phyloP scores from a whole-genome alignment of 192 early-diverging fungal genomes.

The Linnemannia hyalina region DNA sequence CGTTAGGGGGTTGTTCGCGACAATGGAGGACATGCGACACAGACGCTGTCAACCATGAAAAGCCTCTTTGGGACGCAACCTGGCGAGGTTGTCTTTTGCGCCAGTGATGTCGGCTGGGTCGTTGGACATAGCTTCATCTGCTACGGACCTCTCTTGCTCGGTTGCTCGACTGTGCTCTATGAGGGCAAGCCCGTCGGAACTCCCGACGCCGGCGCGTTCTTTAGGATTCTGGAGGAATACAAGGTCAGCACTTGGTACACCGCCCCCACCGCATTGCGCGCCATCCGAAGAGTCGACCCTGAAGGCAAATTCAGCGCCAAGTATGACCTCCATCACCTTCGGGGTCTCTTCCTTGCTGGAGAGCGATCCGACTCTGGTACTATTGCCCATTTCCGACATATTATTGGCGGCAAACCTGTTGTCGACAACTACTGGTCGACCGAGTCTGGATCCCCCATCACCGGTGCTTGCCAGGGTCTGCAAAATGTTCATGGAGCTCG shows the following conservation, averaged over 20 bases:
- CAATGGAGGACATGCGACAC: slow-evolving; percentile 80
- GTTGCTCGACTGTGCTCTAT: slow-evolving; percentile 83
- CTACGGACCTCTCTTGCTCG: slow-evolving; percentile 84
- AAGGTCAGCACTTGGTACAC: slow-evolving; percentile 81
- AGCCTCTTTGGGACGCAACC: slow-evolving; percentile 78
- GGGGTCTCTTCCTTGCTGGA: slow-evolving; percentile 82
- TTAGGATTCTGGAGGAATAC: slow-evolving; percentile 84
- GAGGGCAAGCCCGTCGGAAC: slow-evolving; percentile 90
- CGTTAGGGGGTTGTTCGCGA: slow-evolving; percentile 64
- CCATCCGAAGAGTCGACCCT: slow-evolving; percentile 84
- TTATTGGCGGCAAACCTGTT: slow-evolving; percentile 67
- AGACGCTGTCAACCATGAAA: slow-evolving; percentile 73
- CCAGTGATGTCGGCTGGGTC: slow-evolving; percentile 91
- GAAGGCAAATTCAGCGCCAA: slow-evolving; percentile 66
- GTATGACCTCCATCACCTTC: slow-evolving; percentile 73
- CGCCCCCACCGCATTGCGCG: slow-evolving; percentile 89
- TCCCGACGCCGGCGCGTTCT: slow-evolving; percentile 85
- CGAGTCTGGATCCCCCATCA: slow-evolving; percentile 88
- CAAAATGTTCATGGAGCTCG: slow-evolving; percentile 43
- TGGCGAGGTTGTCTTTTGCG: slow-evolving; percentile 84
- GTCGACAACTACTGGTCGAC: slow-evolving; percentile 95
- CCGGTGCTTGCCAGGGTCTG: slow-evolving; percentile 75
- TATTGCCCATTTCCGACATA: slow-evolving; percentile 64
- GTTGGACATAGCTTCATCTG: slow-evolving; percentile 88
- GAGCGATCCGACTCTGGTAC: slow-evolving; percentile 89